Conservation (phyloP, 2,329 filamentous ascomycete genomes). For the Neonectria coccinea region DNA sequence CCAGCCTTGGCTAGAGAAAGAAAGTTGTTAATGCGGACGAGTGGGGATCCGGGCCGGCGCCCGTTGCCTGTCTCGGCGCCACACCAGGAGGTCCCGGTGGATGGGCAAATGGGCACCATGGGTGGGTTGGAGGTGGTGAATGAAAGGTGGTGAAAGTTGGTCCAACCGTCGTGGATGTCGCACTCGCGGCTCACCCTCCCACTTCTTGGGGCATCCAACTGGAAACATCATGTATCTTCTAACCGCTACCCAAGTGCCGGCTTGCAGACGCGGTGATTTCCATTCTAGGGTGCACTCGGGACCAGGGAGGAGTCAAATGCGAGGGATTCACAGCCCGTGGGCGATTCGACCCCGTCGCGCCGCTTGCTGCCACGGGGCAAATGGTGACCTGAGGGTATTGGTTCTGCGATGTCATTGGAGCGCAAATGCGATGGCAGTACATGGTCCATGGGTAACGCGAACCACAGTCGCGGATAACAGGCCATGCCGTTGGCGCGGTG, state of each 20-base stretch:
- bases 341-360: slow-evolving; percentile 4
- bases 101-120: slow-evolving; percentile 24
- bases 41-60: slow-evolving; percentile 46
- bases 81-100: slow-evolving; percentile 41
- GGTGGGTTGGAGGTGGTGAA: slow-evolving; percentile 1
- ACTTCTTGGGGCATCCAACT: slow-evolving; percentile 4
- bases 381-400: slow-evolving; percentile 1
- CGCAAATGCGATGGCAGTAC: slow-evolving; percentile 18
- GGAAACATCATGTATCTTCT: background rate
- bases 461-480: slow-evolving; percentile 10
- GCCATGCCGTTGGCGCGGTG: background rate
- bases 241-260: slow-evolving; percentile 15
- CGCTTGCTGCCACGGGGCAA: slow-evolving; percentile 9
- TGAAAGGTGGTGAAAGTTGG: background rate
- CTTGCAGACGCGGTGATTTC: slow-evolving; percentile 17
- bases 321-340: background rate
- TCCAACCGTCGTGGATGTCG: slow-evolving; percentile 6
- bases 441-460: slow-evolving; percentile 3
- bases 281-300: background rate
- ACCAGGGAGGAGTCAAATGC: slow-evolving; percentile 4
- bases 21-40: slow-evolving; percentile 30
- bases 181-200: slow-evolving; percentile 10
- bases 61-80: slow-evolving; percentile 42
- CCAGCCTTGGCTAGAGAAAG: slow-evolving; percentile 12
- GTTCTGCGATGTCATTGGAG: slow-evolving; percentile 23